phyloP scores from a whole-genome alignment of 208 protist species.

The Acanthamoeba castellanii region DNA sequence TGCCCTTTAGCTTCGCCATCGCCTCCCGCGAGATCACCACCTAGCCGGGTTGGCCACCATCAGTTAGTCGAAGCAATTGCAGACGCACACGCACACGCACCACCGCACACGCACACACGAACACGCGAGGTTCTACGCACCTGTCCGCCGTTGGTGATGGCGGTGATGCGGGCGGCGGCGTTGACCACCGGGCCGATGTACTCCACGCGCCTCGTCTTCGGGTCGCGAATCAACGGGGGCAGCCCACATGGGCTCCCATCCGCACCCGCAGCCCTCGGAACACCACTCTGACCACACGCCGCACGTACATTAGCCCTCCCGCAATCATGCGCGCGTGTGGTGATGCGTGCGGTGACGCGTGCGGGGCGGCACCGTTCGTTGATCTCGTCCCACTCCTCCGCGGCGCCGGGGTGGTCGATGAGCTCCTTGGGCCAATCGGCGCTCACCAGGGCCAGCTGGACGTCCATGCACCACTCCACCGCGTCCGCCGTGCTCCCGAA shows the following conservation, averaged over 20 bases:
- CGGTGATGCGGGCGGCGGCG: slow-evolving; percentile 45
- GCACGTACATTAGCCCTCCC: neutral
- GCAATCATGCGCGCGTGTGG: neutral
- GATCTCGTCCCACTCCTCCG: slow-evolving; percentile 38
- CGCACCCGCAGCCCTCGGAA: slow-evolving; percentile 47
- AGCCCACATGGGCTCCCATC: slow-evolving; percentile 38
- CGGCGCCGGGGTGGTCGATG: slow-evolving; percentile 43
- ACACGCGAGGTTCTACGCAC: neutral
- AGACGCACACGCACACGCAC: neutral
- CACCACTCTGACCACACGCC: neutral
- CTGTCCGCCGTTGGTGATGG: slow-evolving; percentile 62
- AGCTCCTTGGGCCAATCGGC: slow-evolving; percentile 9
- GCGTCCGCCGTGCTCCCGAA: slow-evolving; percentile 30
- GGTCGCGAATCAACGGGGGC: slow-evolving; percentile 13
- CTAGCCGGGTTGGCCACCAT: neutral
- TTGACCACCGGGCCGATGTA: slow-evolving; percentile 57
- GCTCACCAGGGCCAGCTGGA: neutral
- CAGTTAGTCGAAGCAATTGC: neutral
- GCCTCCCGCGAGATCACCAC: slow-evolving; percentile 7
- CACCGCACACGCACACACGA: too few relatives aligned
- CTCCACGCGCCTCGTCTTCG: slow-evolving; percentile 23
- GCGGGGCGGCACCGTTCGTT: neutral
- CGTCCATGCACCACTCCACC: slow-evolving; percentile 44
- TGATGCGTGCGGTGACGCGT: neutral
- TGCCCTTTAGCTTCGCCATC: neutral